These are phyloP conservation scores for Termitomyces sp. DNA, from an alignment of 768 basidiomycete genomes.

Conservation along the genomic window DNA sequence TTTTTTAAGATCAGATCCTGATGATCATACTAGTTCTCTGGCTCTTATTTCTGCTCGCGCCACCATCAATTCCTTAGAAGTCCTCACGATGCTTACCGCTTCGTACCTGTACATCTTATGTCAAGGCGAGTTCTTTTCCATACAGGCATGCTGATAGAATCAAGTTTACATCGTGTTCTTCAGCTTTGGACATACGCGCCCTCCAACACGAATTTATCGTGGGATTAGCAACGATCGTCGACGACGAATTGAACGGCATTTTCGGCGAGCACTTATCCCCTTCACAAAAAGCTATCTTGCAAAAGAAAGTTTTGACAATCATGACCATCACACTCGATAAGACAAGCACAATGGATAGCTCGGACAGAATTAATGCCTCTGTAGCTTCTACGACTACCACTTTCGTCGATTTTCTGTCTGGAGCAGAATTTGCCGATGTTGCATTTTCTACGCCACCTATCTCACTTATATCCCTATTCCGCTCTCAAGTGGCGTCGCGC, in stretches of 20 bases:
- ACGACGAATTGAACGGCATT: constrained; percentile 40
- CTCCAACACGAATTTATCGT: constrained; percentile 57
- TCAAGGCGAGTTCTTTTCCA: constrained; percentile 38
- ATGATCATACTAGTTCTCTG: constrained; percentile 32
- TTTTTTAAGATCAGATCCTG: neutral
- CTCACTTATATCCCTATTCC: constrained; percentile 42
- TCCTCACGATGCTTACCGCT: constrained; percentile 63
- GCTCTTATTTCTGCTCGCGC: constrained; percentile 74
- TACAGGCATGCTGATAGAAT: neutral
- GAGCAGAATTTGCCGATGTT: constrained; percentile 28
- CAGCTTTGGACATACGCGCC: constrained; percentile 75
- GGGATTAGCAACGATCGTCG: constrained; percentile 40
- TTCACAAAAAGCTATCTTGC: constrained; percentile 25
- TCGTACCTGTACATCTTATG: constrained; percentile 70
- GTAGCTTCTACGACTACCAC: constrained; percentile 52
- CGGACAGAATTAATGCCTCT: constrained; percentile 57
- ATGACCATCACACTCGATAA: constrained; percentile 57
- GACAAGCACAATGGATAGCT: constrained; percentile 66
- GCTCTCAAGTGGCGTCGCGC: constrained; percentile 42
- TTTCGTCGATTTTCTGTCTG: constrained; percentile 41
- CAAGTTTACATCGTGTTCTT: neutral
- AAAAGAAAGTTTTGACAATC: constrained; percentile 29
- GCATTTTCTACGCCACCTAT: constrained; percentile 19
- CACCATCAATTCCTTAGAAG: constrained; percentile 65
- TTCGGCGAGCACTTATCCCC: constrained; percentile 35